A percentile compares a stretch with the other conserved stretches of the same genome.
These are phyloP conservation scores for Citrus inodora DNA, from an alignment of 345 rosid species.

Conservation along the genomic window DNA sequence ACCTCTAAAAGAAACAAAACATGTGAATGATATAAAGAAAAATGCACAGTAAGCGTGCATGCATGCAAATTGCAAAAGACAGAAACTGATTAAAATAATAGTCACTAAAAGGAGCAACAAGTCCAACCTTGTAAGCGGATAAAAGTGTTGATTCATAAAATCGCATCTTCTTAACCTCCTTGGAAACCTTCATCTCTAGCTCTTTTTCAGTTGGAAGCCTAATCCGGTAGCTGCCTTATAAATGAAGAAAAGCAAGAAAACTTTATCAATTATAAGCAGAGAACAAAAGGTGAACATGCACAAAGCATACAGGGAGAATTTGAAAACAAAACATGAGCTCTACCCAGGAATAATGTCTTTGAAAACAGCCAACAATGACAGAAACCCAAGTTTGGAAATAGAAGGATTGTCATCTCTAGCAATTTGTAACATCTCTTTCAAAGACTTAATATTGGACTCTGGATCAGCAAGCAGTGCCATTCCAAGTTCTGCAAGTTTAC, in stretches of 20 bases:
- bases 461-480: constrained; percentile 70
- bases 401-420: constrained; percentile 56
- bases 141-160: constrained; percentile 80
- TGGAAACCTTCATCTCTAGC: constrained; percentile 95
- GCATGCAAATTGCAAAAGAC: not conserved
- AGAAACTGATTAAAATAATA: not conserved
- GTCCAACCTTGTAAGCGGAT: constrained; percentile 72
- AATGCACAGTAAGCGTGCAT: not conserved
- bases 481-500: constrained; percentile 83
- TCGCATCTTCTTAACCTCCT: constrained; percentile 88
- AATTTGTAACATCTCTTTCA: constrained; percentile 73
- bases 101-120: not conserved
- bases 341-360: constrained; percentile 97
- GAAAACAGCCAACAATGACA: constrained; percentile 88
- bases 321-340: constrained; percentile 5
- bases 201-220: constrained; percentile 98
- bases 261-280: not conserved
- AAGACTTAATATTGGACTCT: constrained; percentile 61
- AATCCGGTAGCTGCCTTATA: constrained; percentile 69
- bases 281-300: constrained; percentile 6
- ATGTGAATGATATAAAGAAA: not conserved
- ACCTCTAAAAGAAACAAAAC: not conserved
- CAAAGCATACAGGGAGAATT: not conserved
- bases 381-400: constrained; percentile 63
- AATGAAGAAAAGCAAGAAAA: constrained; percentile 6